Evolutionary conservation across 176 grass and related monocot species (phyloP).

Genomic region (Aegilops longissima): DNA sequence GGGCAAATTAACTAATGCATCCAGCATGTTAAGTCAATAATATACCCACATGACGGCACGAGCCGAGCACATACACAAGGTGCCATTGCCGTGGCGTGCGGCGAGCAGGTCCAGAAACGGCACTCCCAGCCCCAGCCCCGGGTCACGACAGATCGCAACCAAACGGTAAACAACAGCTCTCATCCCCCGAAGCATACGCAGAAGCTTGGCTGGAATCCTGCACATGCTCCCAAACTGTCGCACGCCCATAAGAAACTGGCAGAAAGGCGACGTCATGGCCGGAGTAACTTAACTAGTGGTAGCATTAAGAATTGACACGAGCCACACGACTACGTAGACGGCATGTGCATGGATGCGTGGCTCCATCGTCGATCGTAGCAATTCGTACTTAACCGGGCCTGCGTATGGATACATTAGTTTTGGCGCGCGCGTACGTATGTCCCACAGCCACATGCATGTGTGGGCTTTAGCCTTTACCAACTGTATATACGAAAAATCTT

Average conservation of each 20-base stretch:
- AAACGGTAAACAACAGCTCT: slow-evolving; percentile 25
- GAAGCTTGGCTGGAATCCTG: slow-evolving; percentile 1
- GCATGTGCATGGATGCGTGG: background rate
- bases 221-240: slow-evolving; percentile 18
- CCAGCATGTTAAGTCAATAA: slow-evolving; percentile 33
- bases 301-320: slow-evolving; percentile 1
- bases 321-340: background rate
- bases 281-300: background rate
- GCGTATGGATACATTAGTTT: slow-evolving; percentile 7
- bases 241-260: background rate
- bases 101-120: slow-evolving; percentile 26
- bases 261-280: background rate
- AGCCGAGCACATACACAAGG: slow-evolving; percentile 13
- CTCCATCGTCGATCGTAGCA: background rate
- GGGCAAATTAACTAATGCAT: background rate
- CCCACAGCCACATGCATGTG: slow-evolving; percentile 22
- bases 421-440: background rate
- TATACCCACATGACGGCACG: slow-evolving; percentile 35
- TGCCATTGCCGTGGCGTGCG: slow-evolving; percentile 27
- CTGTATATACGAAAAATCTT: background rate
- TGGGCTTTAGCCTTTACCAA: slow-evolving; percentile 20
- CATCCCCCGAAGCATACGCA: too few species aligned
- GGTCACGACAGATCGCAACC: background rate
- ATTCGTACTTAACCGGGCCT: slow-evolving; percentile 20
- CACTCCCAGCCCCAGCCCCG: background rate